These are phyloP conservation scores for Penicillium parvum DNA, from an alignment of 495 filamentous ascomycete genomes.

Conservation along the genomic window DNA sequence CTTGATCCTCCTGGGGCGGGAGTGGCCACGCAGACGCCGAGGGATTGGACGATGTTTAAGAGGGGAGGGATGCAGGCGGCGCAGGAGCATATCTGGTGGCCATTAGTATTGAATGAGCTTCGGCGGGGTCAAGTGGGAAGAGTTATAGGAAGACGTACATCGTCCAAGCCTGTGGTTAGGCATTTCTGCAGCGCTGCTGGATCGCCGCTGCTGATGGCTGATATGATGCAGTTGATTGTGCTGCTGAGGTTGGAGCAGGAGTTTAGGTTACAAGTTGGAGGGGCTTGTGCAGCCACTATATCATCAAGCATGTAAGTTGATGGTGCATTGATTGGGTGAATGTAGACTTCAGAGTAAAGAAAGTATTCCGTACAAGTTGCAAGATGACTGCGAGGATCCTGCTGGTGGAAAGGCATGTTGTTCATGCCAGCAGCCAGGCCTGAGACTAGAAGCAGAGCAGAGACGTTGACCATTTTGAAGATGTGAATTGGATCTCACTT, in stretches of 20 bases:
- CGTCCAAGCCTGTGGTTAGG: constrained; percentile 12
- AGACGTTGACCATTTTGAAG: constrained; percentile 14
- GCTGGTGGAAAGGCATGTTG: not conserved
- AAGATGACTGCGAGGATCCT: constrained; percentile 1
- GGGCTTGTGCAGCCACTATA: constrained; percentile 9
- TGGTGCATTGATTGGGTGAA: no score
- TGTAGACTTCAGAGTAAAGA: no score
- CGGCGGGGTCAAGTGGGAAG: not conserved
- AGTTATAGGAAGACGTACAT: no score
- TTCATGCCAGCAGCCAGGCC: constrained; percentile 3
- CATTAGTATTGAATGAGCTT: not conserved
- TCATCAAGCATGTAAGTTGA: constrained; percentile 14
- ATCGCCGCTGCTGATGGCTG: constrained; percentile 15
- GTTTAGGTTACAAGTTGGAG: constrained; percentile 16
- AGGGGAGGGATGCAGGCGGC: constrained; percentile 18
- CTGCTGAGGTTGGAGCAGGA: constrained; percentile 19
- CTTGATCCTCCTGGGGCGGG: no score
- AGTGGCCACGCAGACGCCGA: constrained; percentile 18
- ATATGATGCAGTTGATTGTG: constrained; percentile 16
- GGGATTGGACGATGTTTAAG: constrained; percentile 10
- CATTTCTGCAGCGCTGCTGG: constrained; percentile 16
- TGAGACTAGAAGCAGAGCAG: constrained; percentile 7
- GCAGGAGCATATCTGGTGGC: constrained; percentile 21
- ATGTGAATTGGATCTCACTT: not conserved
- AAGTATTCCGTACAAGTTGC: constrained; percentile 4